phyloP scores from a whole-genome alignment of 495 filamentous ascomycete species.

The Penicillium atrosanguineum region DNA sequence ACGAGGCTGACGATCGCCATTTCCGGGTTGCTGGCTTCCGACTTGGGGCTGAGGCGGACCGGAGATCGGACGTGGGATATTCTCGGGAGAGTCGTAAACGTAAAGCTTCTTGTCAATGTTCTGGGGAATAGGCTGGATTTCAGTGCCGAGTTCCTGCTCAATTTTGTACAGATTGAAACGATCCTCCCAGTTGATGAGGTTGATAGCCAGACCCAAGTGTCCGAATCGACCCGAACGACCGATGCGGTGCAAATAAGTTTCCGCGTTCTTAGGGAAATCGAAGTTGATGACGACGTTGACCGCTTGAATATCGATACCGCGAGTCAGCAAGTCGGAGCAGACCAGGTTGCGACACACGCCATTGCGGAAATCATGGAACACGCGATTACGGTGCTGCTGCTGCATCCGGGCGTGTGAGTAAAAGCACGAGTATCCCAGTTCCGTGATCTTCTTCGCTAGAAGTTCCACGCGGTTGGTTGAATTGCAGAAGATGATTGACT shows the following conservation, averaged over 20 bases:
- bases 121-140: constrained; percentile 92
- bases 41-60: constrained; percentile 34
- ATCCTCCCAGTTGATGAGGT: constrained; percentile 99
- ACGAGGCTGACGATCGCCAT: constrained; percentile 35
- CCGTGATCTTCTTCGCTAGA: constrained; percentile 98
- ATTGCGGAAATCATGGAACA: constrained; percentile 99
- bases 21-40: constrained; percentile 20
- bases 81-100: constrained; percentile 94
- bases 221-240: constrained; percentile 96
- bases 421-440: constrained; percentile 98
- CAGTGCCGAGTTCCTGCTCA: constrained; percentile 93
- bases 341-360: constrained; percentile 97
- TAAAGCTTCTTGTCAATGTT: constrained; percentile 98
- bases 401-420: constrained; percentile 99
- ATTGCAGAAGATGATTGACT: constrained; percentile 99
- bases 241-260: constrained; percentile 98
- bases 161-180: constrained; percentile 99
- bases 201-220: constrained; percentile 96
- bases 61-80: constrained; percentile 76
- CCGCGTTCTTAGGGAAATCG: constrained; percentile 98
- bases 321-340: constrained; percentile 95
- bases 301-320: constrained; percentile 98
- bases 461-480: constrained; percentile 97
- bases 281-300: constrained; percentile 99
- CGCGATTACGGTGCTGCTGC: constrained; percentile 94